Evolutionary conservation across 345 rosid genomes (phyloP).

Genomic region (Camelina laxa): DNA sequence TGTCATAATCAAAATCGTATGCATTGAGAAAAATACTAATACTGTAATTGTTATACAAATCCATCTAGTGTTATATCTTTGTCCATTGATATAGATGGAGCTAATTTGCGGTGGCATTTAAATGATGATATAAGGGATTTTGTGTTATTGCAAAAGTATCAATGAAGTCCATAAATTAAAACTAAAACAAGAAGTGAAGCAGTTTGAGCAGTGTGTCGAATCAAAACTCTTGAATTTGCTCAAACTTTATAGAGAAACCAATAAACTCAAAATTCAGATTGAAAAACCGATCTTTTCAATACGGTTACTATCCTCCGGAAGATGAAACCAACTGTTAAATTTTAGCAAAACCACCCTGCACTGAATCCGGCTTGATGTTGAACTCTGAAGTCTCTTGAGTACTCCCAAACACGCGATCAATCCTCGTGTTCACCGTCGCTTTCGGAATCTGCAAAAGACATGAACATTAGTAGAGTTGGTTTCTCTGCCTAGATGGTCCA

Average conservation of each 20-base stretch:
- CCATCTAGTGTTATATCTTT: too few relatives aligned
- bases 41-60: too few relatives aligned
- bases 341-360: conserved; percentile 17
- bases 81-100: too few relatives aligned
- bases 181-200: background rate
- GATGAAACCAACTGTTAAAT: conserved; percentile 19
- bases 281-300: conserved; percentile 21
- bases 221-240: conserved; percentile 33
- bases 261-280: conserved; percentile 10
- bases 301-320: conserved; percentile 11
- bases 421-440: conserved; percentile 79
- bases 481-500: background rate
- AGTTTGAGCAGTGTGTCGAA: background rate
- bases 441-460: conserved; percentile 74
- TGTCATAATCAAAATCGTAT: too few relatives aligned
- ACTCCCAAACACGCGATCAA: conserved; percentile 40
- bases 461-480: background rate
- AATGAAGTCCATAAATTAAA: background rate
- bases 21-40: too few relatives aligned
- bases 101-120: background rate
- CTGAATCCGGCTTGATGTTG: background rate
- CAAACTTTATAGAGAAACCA: conserved; percentile 12
- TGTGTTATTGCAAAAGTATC: conserved; percentile 23
- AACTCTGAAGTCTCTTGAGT: background rate
- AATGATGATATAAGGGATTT: background rate